Conservation (phyloP, 23 red algal species). For the Pyropia haitanensis region DNA sequence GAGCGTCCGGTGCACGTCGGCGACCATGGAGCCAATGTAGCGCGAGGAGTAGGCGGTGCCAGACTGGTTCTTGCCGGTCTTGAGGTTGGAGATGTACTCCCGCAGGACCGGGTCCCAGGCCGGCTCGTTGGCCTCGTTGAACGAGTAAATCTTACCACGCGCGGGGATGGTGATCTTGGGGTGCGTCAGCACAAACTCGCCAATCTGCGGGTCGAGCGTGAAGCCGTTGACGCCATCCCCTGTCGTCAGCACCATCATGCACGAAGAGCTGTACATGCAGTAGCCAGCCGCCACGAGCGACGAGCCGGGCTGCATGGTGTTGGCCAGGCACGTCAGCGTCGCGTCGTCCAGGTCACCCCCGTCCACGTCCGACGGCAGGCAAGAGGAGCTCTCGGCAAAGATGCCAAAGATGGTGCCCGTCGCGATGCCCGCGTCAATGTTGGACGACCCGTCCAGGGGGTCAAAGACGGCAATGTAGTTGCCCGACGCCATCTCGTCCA, state of each 20-base stretch:
- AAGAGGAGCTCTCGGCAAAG: constrained; percentile 53
- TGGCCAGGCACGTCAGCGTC: constrained; percentile 66
- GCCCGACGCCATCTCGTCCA: constrained; percentile 87
- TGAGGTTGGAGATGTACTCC: constrained; percentile 60
- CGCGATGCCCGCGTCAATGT: constrained; percentile 92
- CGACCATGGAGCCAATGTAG: constrained; percentile 93
- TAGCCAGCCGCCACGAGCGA: constrained; percentile 92
- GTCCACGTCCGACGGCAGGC: constrained; percentile 58
- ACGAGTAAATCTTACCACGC: constrained; percentile 92
- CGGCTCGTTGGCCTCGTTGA: constrained; percentile 92
- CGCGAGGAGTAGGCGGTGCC: constrained; percentile 66
- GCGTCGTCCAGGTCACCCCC: constrained; percentile 40
- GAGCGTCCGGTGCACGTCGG: constrained; percentile 83
- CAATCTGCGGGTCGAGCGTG: constrained; percentile 88
- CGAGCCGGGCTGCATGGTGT: constrained; percentile 93
- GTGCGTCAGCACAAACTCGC: constrained; percentile 94
- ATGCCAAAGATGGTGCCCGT: constrained; percentile 98
- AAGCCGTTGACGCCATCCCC: constrained; percentile 91
- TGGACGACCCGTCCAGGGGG: constrained; percentile 89
- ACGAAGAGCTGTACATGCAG: constrained; percentile 88
- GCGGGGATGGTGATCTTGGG: constrained; percentile 71
- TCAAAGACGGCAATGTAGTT: constrained; percentile 93
- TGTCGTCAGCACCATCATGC: constrained; percentile 87
- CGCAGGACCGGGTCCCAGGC: constrained; percentile 79
- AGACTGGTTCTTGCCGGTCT: constrained; percentile 32